Evolutionary conservation across 352 stramenopile genomes (phyloP), one percentile per base, ranked within the genome.

Genomic region (Phytophthora litchii): DNA sequence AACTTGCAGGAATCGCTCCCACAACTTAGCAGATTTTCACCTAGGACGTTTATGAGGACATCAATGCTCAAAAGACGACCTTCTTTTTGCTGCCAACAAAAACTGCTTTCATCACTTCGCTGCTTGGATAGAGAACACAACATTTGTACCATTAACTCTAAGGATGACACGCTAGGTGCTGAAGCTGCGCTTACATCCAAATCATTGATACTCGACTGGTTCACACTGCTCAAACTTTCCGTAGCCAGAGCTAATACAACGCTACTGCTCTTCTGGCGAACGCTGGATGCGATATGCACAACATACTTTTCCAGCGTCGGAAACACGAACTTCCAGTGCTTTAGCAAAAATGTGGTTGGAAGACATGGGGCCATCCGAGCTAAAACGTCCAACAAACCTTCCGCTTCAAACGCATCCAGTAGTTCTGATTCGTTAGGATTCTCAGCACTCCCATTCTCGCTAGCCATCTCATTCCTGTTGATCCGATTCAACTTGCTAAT

Each of bases 401-500:
- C 80, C 11, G 79, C 79, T 51, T 86, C 76, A 10, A 68, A 79
- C 2, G 76, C 74, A 34, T 84, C 78, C 17, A 88, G 44, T 8
- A 86, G 49, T 21, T 78, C 66, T 0, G 47, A 50, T 32, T 72
- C 45, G 3, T 40, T 21, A 2, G 34, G 16, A 40, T 52, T 32
- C 5, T 2, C 25, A 27, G 21, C 17, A 49, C 4, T 54, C 12
- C 54, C 31, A 23, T 12, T 60, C 29, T 54, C 38, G n/a, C 32
- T 21, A 0, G 11, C n/a, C 13, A 23, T 67, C 1, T 45, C 38
- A 11, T 54, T 67, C 7, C 43, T 46, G n/a, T 74, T 70, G 21
- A 88, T 78, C 1, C 77, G 74, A 55, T 92, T 89, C 3, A 92
- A 54, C 41, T 92, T 92, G 50, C 79, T 92, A 54, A 89, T 78